Evolutionary conservation across 2,329 filamentous ascomycete species (phyloP).

Genomic region (Diaporthe batatas): DNA sequence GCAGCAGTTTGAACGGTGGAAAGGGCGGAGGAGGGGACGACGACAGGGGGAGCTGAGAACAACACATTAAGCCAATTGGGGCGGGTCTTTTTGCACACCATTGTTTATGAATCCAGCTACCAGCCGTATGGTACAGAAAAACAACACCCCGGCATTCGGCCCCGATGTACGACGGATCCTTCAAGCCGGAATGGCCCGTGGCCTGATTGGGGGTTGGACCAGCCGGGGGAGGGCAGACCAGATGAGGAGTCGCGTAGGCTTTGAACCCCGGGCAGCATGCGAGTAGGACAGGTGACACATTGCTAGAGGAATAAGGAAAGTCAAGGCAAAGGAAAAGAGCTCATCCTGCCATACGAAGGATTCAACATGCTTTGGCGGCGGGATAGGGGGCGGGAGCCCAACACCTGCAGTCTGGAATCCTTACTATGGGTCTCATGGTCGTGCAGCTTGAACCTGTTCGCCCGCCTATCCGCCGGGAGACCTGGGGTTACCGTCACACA

Average conservation of each 20-base stretch:
- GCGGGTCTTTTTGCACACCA: conserved; percentile 20
- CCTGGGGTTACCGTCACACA: conserved; percentile 21
- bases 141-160: not conserved
- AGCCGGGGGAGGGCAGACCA: not conserved
- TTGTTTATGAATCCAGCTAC: not conserved
- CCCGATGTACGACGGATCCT: conserved; percentile 24
- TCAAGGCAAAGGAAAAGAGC: not conserved
- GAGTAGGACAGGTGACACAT: not conserved
- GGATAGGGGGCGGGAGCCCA: not conserved
- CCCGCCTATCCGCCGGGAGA: not conserved
- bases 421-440: conserved; percentile 34
- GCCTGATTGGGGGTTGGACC: not conserved
- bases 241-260: not conserved
- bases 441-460: not conserved
- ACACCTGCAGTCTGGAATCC: conserved; percentile 30
- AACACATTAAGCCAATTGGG: conserved; percentile 16
- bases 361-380: conserved; percentile 34
- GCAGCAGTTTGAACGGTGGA: not conserved
- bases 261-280: not conserved
- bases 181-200: not conserved
- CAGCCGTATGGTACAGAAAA: conserved; percentile 16
- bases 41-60: not conserved
- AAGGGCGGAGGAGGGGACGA: conserved; percentile 12
- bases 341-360: conserved; percentile 9
- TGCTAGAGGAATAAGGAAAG: not conserved